Evolutionary conservation across 805 yeast species (phyloP).

Genomic region (Brettanomyces custersianus): DNA sequence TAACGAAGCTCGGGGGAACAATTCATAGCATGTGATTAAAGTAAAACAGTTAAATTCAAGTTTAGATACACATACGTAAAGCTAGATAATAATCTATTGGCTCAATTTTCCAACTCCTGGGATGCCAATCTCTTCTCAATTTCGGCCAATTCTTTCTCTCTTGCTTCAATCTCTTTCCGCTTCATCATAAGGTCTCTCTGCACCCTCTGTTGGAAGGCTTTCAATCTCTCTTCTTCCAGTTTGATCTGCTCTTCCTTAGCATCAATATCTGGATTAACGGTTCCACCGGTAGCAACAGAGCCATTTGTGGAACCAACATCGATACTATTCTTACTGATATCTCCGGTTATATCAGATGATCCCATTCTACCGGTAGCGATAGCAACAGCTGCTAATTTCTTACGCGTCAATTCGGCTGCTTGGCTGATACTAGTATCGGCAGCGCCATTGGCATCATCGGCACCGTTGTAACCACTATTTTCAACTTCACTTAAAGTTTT

Average conservation of each 20-base stretch:
- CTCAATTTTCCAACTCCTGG: constrained; percentile 8
- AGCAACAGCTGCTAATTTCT: constrained; percentile 2
- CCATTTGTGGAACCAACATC: background rate
- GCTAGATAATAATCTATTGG: background rate
- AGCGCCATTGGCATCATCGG: background rate
- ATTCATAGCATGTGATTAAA: background rate
- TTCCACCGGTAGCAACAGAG: background rate
- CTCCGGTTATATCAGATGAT: background rate
- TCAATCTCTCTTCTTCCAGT: constrained; percentile 80
- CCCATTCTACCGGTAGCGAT: constrained; percentile 1
- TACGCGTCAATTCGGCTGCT: constrained; percentile 3
- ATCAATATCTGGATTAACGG: constrained; percentile 5
- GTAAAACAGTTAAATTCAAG: background rate
- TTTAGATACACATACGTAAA: no score
- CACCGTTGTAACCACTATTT: constrained; percentile 5
- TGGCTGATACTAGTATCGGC: constrained; percentile 5
- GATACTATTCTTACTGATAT: background rate
- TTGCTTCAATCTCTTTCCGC: constrained; percentile 71
- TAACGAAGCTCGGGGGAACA: background rate
- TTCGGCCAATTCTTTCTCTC: constrained; percentile 79
- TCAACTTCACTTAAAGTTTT: constrained; percentile 27
- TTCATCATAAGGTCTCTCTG: constrained; percentile 78
- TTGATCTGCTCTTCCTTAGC: constrained; percentile 81
- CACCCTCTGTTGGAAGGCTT: constrained; percentile 79
- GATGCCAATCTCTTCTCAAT: constrained; percentile 42